These are phyloP conservation scores for Cymodocea nodosa DNA, from an alignment of 116 monocot species.

Conservation along the genomic window DNA sequence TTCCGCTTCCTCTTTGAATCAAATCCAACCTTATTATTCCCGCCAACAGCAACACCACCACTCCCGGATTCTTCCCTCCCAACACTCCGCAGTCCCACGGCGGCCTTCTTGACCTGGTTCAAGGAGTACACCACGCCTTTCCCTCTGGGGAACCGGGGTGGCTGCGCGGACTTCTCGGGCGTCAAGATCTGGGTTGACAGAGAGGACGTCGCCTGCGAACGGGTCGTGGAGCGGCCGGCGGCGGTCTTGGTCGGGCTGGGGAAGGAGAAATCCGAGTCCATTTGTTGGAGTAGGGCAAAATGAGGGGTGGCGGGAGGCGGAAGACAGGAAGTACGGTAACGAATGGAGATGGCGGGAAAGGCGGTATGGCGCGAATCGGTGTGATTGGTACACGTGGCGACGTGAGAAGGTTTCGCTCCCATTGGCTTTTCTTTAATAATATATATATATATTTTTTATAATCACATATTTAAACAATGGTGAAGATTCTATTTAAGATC, in stretches of 20 bases:
- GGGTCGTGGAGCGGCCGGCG: background rate
- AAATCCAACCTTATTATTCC: background rate
- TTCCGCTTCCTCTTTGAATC: background rate
- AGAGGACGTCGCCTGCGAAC: constrained; percentile 7
- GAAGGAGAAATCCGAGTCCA: constrained; percentile 1
- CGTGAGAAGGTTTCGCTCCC: too few species aligned
- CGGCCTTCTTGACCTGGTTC: constrained; percentile 39
- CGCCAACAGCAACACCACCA: background rate
- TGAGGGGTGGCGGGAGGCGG: background rate
- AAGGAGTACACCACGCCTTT: constrained; percentile 43
- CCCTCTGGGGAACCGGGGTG: constrained; percentile 19
- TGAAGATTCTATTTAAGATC: too few species aligned
- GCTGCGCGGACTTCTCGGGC: constrained; percentile 54
- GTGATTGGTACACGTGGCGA: background rate
- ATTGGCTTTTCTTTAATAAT: too few species aligned
- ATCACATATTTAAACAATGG: too few species aligned
- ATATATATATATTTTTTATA: too few species aligned
- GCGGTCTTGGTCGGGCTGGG: constrained; percentile 1
- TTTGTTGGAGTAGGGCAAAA: background rate
- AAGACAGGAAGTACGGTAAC: constrained; percentile 2
- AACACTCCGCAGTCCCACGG: constrained; percentile 5
- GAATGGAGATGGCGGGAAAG: constrained; percentile 30
- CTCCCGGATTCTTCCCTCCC: background rate
- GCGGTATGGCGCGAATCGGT: constrained; percentile 15
- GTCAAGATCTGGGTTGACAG: constrained; percentile 37